These are phyloP conservation scores for Phyllosticta citriasiana DNA, from an alignment of 2,329 filamentous ascomycete genomes.

Conservation along the genomic window DNA sequence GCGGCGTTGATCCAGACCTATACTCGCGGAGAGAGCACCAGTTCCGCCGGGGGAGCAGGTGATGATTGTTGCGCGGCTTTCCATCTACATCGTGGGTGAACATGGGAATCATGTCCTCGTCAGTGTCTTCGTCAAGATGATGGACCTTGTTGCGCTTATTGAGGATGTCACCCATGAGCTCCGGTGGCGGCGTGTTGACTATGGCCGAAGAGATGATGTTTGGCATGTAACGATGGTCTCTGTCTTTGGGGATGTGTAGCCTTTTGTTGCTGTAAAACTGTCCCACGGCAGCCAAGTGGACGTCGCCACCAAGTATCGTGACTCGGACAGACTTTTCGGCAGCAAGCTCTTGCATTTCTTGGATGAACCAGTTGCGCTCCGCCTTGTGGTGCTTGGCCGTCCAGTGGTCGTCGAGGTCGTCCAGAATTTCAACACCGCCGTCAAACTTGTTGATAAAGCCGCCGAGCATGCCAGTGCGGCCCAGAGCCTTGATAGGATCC, in stretches of 20 bases:
- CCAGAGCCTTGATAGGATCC: constrained; percentile 81
- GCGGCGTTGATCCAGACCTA: constrained; percentile 65
- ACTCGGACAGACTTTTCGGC: constrained; percentile 86
- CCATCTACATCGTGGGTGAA: constrained; percentile 85
- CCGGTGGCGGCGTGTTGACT: constrained; percentile 80
- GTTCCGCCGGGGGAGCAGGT: constrained; percentile 78
- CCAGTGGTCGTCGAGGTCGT: constrained; percentile 95
- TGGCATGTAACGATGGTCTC: constrained; percentile 92
- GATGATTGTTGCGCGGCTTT: constrained; percentile 82
- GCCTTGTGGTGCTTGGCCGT: constrained; percentile 89
- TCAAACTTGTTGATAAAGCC: constrained; percentile 80
- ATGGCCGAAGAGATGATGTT: constrained; percentile 93
- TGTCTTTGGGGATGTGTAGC: constrained; percentile 71
- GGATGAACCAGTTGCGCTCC: constrained; percentile 76
- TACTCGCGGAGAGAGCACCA: constrained; percentile 92
- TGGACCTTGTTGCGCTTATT: constrained; percentile 82
- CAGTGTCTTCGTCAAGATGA: constrained; percentile 59
- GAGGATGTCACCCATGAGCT: constrained; percentile 79
- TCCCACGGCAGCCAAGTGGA: constrained; percentile 83
- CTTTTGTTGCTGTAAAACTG: constrained; percentile 93
- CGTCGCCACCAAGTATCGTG: constrained; percentile 88
- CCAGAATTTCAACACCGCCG: constrained; percentile 80
- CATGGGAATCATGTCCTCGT: constrained; percentile 92
- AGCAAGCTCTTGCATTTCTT: constrained; percentile 86
- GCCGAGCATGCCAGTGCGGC: constrained; percentile 70